Conservation (phyloP, 1,139 yeast genomes). For the Pichia sp. region DNA sequence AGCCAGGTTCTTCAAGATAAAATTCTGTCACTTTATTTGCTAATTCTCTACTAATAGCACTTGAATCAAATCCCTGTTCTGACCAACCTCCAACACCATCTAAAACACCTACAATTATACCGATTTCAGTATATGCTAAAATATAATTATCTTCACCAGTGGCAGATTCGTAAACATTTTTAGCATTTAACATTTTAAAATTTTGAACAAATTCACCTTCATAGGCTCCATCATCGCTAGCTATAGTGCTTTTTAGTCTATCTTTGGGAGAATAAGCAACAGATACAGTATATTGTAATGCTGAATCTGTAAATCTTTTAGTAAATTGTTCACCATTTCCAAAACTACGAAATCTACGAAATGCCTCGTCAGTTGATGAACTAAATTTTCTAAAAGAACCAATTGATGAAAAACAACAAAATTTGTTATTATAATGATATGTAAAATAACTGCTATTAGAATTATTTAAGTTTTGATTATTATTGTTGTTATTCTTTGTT, state of each 20-base stretch:
- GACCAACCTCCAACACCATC: constrained; percentile 99
- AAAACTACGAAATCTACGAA: constrained; percentile 22
- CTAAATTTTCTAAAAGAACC: constrained; percentile 12
- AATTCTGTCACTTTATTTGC: constrained; percentile 39
- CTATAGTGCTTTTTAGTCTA: constrained; percentile 30
- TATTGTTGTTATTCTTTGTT: background rate
- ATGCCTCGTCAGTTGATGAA: constrained; percentile 21
- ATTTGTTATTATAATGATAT: background rate
- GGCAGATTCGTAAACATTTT: constrained; percentile 37
- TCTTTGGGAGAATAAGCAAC: constrained; percentile 73
- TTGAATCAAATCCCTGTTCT: constrained; percentile 83
- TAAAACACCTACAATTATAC: constrained; percentile 77
- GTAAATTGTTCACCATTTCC: constrained; percentile 25
- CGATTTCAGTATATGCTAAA: constrained; percentile 39
- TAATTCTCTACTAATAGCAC: constrained; percentile 69
- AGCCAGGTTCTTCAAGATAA: constrained; percentile 18
- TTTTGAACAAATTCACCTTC: constrained; percentile 25
- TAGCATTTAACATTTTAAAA: constrained; percentile 20
- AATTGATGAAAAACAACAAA: constrained; percentile 1
- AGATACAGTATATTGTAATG: constrained; percentile 46
- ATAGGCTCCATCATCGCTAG: constrained; percentile 20
- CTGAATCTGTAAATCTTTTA: constrained; percentile 26
- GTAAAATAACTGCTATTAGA: background rate
- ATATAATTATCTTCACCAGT: constrained; percentile 89
- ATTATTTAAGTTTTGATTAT: background rate